These are phyloP conservation scores for Aspergillus sp. DNA, from an alignment of 2,329 filamentous ascomycete species.

Conservation along the genomic window DNA sequence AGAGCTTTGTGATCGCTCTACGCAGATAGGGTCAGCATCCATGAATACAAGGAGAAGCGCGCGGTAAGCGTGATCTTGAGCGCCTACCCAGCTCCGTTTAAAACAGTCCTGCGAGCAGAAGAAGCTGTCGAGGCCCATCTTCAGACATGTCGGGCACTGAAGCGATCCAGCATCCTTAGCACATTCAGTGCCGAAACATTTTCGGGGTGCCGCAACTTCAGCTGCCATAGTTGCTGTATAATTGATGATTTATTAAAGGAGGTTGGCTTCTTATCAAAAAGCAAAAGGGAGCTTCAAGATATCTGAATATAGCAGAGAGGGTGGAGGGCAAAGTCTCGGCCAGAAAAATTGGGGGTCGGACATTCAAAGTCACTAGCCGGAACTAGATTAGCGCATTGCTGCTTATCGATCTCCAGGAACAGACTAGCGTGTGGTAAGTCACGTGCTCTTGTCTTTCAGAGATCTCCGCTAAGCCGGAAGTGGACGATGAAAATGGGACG, in stretches of 20 bases:
- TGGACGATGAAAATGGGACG: background rate
- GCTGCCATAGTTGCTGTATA: slow-evolving; percentile 25
- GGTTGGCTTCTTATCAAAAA: background rate
- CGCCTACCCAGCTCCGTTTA: slow-evolving; percentile 92
- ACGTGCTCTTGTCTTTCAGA: background rate
- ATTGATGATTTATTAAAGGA: background rate
- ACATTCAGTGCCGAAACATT: slow-evolving; percentile 80
- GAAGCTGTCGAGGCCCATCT: slow-evolving; percentile 84
- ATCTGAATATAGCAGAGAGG: no score
- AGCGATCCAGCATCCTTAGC: slow-evolving; percentile 79
- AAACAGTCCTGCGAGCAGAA: slow-evolving; percentile 99
- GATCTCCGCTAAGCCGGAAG: background rate
- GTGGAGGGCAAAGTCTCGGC: background rate
- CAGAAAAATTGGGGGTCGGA: slow-evolving; percentile 1
- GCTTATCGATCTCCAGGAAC: background rate
- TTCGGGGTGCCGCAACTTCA: slow-evolving; percentile 33
- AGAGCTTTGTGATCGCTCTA: slow-evolving; percentile 79
- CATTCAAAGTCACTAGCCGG: background rate
- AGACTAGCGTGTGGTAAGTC: background rate
- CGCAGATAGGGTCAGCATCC: slow-evolving; percentile 14
- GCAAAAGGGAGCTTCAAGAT: background rate
- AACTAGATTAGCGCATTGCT: background rate
- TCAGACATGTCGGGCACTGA: slow-evolving; percentile 94
- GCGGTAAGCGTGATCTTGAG: slow-evolving; percentile 24
- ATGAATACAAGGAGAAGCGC: slow-evolving; percentile 4